A percentile compares a stretch with the other conserved stretches of the same genome.
Evolutionary conservation across 148 eudicot genomes (phyloP).

Genomic region (Rhododendron griersonianum): DNA sequence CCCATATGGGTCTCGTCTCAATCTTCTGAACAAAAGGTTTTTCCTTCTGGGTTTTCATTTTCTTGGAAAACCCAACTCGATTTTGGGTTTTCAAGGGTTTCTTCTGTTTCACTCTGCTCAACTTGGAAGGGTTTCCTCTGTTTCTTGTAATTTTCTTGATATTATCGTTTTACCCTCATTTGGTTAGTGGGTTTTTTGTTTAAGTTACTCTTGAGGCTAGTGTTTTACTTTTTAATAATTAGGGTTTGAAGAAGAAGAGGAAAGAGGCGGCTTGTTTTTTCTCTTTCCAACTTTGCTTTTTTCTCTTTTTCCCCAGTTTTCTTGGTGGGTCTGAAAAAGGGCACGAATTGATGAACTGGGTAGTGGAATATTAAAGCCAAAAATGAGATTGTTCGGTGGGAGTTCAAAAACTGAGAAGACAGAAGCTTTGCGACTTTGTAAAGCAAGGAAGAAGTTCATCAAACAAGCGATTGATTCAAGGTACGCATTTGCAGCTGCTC

Average conservation of each 20-base stretch:
- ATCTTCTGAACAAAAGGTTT: neutral
- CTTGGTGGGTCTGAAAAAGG: neutral
- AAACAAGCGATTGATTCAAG: slow-evolving; percentile 78
- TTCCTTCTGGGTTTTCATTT: neutral
- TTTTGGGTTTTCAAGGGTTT: neutral
- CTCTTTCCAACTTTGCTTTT: neutral
- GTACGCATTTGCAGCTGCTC: slow-evolving; percentile 79
- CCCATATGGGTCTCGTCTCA: slow-evolving; percentile 4
- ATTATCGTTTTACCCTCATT: neutral
- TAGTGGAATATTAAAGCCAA: neutral
- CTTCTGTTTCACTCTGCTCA: neutral
- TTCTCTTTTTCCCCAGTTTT: neutral
- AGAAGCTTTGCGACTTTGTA: slow-evolving; percentile 65
- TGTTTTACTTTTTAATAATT: neutral
- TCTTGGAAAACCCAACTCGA: neutral
- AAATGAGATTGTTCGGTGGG: slow-evolving; percentile 43
- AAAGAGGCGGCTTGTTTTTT: neutral
- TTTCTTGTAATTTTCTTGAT: neutral
- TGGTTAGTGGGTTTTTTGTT: neutral
- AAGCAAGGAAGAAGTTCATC: slow-evolving; percentile 60
- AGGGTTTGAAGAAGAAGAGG: slow-evolving; percentile 6
- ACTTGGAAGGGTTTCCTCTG: neutral
- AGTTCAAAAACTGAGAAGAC: slow-evolving; percentile 63
- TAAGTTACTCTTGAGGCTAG: neutral
- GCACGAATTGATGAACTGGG: slow-evolving; percentile 6